Evolutionary conservation across 352 stramenopile species (phyloP), one percentile per base, ranked within the genome.

Genomic region (Phytophthora fragariaefolia): DNA sequence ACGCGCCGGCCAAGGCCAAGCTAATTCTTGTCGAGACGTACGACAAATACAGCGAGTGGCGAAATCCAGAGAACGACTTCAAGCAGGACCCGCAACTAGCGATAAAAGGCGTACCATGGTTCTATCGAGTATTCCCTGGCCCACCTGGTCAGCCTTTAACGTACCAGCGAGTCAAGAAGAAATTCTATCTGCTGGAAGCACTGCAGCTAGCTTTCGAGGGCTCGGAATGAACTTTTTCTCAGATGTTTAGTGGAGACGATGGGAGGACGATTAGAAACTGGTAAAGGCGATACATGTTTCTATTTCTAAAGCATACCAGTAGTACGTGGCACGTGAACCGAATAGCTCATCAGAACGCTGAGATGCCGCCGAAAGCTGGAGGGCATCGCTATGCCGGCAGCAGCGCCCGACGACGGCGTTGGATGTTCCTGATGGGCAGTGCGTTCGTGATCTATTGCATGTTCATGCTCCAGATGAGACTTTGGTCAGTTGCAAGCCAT

Each of bases 61-160:
- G 85, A 40, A 83, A 87, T 62, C 82, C 79, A 36, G 74, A 82
- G 8, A 91, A 92, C 47, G 77, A 79, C 23, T 92, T 92, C 67
- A 91, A 90, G 62, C 53, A 66, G 47, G 73, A 80, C 46, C 69
- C 71, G 26, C 66, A 80, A 22, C 86, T 92, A 22, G 63, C 66
- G 13, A 67, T 85, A 10, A 82, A 84, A 40, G 84, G 84, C 13
- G 82, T 92, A 10, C 84, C 84, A 17, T 92, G 77, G 74, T 76
- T 92, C 38, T 77, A 74, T 28, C 82, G 82, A 40, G 57, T 91
- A 8, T 77, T 58, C 26, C 74, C 77, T 36, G 71, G 84, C 15
- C 38, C 43, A 26, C 53, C 50, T 18, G 74, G 75, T 4, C 57
- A 77, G 24, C 51, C 56, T 13, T 66, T 80, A 18, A 66, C 40